A percentile compares a stretch with the other conserved stretches of the same genome.
These are phyloP conservation scores for Sparassis latifolia DNA, from an alignment of 1,284 basidiomycete species.

Conservation along the genomic window DNA sequence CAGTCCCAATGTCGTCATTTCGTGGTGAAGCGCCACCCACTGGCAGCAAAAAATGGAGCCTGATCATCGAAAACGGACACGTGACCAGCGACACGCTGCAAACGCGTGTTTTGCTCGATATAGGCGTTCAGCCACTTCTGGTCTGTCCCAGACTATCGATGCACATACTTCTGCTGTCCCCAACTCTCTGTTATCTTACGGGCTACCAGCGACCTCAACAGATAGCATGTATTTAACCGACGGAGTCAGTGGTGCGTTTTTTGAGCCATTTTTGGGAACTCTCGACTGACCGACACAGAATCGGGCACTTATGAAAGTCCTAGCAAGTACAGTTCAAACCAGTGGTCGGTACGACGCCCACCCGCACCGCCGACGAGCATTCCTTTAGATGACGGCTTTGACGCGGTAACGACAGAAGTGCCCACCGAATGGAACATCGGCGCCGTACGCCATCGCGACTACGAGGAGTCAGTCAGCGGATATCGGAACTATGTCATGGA, in stretches of 20 bases:
- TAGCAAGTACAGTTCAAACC: constrained; percentile 1
- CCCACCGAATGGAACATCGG: constrained; percentile 24
- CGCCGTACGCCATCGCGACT: constrained; percentile 25
- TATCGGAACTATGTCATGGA: constrained; percentile 40
- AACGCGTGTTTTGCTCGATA: constrained; percentile 20
- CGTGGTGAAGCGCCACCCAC: no score
- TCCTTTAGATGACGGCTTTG: constrained; percentile 35
- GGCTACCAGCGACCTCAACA: not conserved
- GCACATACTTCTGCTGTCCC: not conserved
- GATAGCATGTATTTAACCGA: constrained; percentile 15
- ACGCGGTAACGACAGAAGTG: constrained; percentile 31
- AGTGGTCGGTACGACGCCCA: constrained; percentile 18
- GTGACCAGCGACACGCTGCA: constrained; percentile 21
- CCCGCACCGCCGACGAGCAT: constrained; percentile 30
- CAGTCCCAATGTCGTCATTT: no score
- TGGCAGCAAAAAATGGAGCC: not conserved
- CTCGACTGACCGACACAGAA: not conserved
- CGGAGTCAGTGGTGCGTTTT: constrained; percentile 9
- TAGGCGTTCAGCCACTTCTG: constrained; percentile 5
- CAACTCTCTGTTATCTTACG: not conserved
- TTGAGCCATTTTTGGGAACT: not conserved
- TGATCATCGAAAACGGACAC: constrained; percentile 8
- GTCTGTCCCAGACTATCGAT: not conserved
- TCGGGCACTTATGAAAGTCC: constrained; percentile 2
- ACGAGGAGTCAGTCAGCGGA: constrained; percentile 28